phyloP scores from a whole-genome alignment of 176 grass and related monocot genomes.

The Aegilops bicornis region DNA sequence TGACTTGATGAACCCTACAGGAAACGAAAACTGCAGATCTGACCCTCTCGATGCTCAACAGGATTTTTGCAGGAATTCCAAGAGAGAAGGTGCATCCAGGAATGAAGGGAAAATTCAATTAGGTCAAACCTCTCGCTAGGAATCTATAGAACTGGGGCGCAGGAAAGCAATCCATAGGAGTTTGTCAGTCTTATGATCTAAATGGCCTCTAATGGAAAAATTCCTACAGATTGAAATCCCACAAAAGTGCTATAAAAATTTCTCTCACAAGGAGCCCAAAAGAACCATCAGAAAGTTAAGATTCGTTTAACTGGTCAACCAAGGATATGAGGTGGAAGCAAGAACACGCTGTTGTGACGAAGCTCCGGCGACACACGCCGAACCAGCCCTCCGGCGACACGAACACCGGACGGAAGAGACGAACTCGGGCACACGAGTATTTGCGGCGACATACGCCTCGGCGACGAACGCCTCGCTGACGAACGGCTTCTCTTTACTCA shows the following conservation, averaged over 20 bases:
- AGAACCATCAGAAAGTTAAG: constrained; percentile 4
- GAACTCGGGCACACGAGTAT: too few species aligned
- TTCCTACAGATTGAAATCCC: not conserved
- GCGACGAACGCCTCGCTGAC: too few species aligned
- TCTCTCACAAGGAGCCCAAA: not conserved
- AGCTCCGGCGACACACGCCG: too few species aligned
- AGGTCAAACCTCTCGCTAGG: not conserved
- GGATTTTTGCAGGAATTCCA: not conserved
- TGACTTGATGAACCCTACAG: not conserved
- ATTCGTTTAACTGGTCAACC: constrained; percentile 13
- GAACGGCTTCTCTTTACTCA: too few species aligned
- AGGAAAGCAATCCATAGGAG: not conserved
- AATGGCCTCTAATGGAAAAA: not conserved
- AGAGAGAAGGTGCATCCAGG: not conserved
- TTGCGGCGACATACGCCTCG: too few species aligned
- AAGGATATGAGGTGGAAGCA: constrained; percentile 26
- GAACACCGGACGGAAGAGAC: too few species aligned
- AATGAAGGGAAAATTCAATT: constrained; percentile 2
- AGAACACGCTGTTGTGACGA: not conserved
- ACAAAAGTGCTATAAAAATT: not conserved
- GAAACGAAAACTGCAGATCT: not conserved
- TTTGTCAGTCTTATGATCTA: not conserved
- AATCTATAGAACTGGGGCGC: not conserved
- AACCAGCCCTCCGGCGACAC: too few species aligned
- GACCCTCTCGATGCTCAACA: not conserved